These are phyloP conservation scores for Chlamydomonas reinhardtii DNA, from an alignment of 163 green algal species.

Conservation along the genomic window DNA sequence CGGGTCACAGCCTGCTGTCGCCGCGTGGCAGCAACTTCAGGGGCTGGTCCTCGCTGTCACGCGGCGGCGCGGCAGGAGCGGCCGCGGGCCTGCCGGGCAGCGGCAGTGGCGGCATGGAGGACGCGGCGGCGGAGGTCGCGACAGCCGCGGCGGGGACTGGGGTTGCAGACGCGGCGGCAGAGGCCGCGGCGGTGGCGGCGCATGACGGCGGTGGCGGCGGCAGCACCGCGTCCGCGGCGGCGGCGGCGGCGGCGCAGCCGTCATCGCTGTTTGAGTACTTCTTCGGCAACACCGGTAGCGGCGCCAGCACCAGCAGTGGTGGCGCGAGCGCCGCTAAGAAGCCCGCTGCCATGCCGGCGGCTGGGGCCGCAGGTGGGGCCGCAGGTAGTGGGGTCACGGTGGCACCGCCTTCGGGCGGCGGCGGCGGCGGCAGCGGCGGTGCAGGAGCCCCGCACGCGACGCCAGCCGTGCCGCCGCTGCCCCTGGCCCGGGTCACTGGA, in stretches of 20 bases:
- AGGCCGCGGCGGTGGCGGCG: not conserved
- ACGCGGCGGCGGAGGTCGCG: not conserved
- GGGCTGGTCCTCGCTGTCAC: not conserved
- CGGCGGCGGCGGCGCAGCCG: not conserved
- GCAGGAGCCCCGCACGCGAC: not conserved
- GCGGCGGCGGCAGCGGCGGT: not conserved
- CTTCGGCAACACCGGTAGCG: not conserved
- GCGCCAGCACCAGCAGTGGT: not conserved
- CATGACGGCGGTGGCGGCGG: no score
- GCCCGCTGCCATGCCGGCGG: not conserved
- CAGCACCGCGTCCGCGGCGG: no score
- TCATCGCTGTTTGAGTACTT: slow-evolving; percentile 34
- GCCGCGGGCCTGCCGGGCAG: not conserved
- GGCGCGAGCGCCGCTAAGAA: not conserved
- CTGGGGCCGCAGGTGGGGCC: not conserved
- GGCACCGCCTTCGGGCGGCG: not conserved
- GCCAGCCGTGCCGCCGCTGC: no score
- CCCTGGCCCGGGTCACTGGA: not conserved
- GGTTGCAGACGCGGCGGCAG: not conserved
- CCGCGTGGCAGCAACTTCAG: not conserved
- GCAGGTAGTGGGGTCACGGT: no score
- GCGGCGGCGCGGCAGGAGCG: not conserved
- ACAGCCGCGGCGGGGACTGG: not conserved
- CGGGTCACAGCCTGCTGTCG: not conserved
- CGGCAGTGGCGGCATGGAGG: not conserved